These are phyloP conservation scores for Testicularia cyperi DNA, from an alignment of 1,284 basidiomycete genomes.

Conservation along the genomic window DNA sequence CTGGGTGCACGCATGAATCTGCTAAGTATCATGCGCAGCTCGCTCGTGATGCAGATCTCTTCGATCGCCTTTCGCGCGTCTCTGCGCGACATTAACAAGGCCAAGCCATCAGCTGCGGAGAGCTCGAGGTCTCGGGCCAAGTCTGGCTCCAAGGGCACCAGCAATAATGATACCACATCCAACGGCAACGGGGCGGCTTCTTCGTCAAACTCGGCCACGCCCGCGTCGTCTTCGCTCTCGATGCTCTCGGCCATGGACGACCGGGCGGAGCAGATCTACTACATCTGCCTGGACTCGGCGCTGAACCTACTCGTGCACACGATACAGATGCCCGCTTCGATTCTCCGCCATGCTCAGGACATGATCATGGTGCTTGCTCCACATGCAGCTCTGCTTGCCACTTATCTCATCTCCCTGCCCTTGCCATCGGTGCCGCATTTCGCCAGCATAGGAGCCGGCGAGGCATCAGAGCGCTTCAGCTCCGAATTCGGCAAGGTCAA, in stretches of 20 bases:
- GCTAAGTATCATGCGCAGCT: slow-evolving; percentile 31
- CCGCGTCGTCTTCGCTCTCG: slow-evolving; percentile 12
- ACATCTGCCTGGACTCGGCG: slow-evolving; percentile 35
- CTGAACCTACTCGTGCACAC: slow-evolving; percentile 31
- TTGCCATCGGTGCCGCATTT: slow-evolving; percentile 12
- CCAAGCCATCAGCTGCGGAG: slow-evolving; percentile 7
- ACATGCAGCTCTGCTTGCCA: slow-evolving; percentile 37
- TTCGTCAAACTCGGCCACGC: neutral
- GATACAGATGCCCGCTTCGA: slow-evolving; percentile 17
- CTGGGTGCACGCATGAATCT: slow-evolving; percentile 22
- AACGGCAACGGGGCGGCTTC: neutral
- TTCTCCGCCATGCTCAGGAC: slow-evolving; percentile 38
- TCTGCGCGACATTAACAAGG: slow-evolving; percentile 36
- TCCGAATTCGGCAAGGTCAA: slow-evolving; percentile 28
- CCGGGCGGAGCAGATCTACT: slow-evolving; percentile 34
- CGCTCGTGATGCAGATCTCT: slow-evolving; percentile 39
- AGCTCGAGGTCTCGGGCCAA: too few relatives aligned
- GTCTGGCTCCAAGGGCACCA: too few relatives aligned
- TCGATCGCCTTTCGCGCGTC: slow-evolving; percentile 34
- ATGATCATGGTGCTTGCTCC: slow-evolving; percentile 41
- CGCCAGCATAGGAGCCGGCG: neutral
- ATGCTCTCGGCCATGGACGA: slow-evolving; percentile 30
- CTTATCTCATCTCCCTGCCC: slow-evolving; percentile 36
- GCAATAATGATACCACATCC: too few relatives aligned
- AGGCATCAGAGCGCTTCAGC: slow-evolving; percentile 1